A percentile compares a stretch with the other conserved stretches of the same genome.
These are phyloP conservation scores for Piromyces finnis DNA, from an alignment of 192 early-diverging fungal species.

Conservation along the genomic window DNA sequence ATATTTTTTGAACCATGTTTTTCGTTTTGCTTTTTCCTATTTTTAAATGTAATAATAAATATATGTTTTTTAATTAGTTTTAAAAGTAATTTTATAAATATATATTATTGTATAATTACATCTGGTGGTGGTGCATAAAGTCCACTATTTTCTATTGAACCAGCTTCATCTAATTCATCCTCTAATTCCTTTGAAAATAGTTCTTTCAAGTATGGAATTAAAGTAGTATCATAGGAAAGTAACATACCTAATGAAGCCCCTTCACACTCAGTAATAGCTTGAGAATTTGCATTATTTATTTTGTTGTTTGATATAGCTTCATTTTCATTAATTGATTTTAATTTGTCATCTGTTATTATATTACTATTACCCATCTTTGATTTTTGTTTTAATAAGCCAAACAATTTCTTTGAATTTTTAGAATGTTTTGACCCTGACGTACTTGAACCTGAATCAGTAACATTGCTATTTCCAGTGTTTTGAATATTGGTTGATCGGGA, in stretches of 20 bases:
- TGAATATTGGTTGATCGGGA: neutral
- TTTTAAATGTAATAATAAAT: too few relatives aligned
- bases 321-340: neutral
- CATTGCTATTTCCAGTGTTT: neutral
- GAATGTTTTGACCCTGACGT: neutral
- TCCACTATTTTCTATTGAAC: neutral
- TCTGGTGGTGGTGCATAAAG: neutral
- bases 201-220: slow-evolving; percentile 22
- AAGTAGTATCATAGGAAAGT: slow-evolving; percentile 27
- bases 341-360: neutral
- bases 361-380: slow-evolving; percentile 1
- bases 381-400: neutral
- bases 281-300: neutral
- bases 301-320: neutral
- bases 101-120: neutral
- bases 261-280: neutral
- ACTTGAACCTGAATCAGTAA: neutral
- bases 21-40: too few relatives aligned
- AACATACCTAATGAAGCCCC: neutral
- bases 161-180: slow-evolving; percentile 5
- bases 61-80: too few relatives aligned
- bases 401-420: neutral
- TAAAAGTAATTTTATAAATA: too few relatives aligned
- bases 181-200: slow-evolving; percentile 27
- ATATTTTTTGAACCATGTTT: too few relatives aligned